phyloP scores from a whole-genome alignment of 1,139 yeast species.

The Hyphopichia pseudoburtonii region DNA sequence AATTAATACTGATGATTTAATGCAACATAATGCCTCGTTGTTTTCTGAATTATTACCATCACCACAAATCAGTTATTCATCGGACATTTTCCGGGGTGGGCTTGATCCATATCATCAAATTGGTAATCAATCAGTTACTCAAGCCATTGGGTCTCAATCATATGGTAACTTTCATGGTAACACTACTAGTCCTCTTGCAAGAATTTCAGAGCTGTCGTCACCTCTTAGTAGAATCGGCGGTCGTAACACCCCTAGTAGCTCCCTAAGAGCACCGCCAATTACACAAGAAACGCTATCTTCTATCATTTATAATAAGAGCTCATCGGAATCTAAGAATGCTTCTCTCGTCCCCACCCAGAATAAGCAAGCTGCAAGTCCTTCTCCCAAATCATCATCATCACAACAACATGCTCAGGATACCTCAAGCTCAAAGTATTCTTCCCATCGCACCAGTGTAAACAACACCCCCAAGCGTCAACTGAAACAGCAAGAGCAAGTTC shows the following conservation, averaged over 20 bases:
- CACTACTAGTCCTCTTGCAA: constrained; percentile 1
- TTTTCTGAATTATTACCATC: constrained; percentile 38
- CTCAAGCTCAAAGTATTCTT: constrained; percentile 2
- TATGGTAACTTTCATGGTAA: background rate
- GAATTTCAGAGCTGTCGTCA: background rate
- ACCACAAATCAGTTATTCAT: constrained; percentile 38
- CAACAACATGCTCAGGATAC: background rate
- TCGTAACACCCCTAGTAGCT: no score
- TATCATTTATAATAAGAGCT: no score
- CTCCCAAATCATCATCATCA: background rate
- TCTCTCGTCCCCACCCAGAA: no score
- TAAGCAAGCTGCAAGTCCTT: background rate
- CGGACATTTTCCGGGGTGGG: constrained; percentile 27
- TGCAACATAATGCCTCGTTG: constrained; percentile 33
- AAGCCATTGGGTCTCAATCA: background rate
- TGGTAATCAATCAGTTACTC: background rate
- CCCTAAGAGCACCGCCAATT: no score
- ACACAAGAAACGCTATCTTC: no score
- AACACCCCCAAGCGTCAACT: background rate
- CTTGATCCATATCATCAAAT: background rate
- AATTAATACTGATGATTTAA: constrained; percentile 30
- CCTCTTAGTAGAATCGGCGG: no score
- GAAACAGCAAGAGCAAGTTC: background rate
- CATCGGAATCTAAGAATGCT: no score
- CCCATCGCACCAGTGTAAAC: background rate